Conservation (phyloP, 2,329 filamentous ascomycete genomes). For the Zarea fungicola region DNA sequence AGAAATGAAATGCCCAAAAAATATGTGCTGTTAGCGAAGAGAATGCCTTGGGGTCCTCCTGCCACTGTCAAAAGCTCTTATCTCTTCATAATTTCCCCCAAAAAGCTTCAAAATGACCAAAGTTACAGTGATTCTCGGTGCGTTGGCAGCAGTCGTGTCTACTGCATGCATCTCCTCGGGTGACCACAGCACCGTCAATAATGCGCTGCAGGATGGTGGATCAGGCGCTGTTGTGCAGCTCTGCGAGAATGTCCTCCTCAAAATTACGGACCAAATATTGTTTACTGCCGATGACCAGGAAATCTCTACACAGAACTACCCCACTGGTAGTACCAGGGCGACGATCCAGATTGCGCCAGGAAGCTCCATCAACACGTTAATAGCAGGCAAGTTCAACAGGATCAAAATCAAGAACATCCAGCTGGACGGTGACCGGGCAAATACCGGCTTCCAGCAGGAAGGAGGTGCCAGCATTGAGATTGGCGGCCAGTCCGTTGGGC, state of each 20-base stretch:
- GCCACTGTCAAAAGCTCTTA: too few relatives aligned
- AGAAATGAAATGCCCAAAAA: too few relatives aligned
- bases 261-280: conserved; percentile 15
- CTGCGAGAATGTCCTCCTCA: conserved; percentile 17
- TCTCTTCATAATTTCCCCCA: too few relatives aligned
- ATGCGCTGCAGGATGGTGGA: conserved; percentile 16
- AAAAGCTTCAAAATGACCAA: conserved; percentile 1
- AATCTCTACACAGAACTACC: conserved; percentile 23
- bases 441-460: conserved; percentile 18
- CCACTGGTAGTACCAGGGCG: conserved; percentile 19
- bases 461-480: conserved; percentile 24
- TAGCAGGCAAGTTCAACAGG: conserved; percentile 17
- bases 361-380: conserved; percentile 18
- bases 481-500: conserved; percentile 18
- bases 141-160: neutral
- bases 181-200: conserved; percentile 18
- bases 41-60: too few relatives aligned
- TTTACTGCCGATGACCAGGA: conserved; percentile 22
- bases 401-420: conserved; percentile 22
- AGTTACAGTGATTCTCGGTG: neutral
- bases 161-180: conserved; percentile 19
- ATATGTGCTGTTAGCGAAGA: too few relatives aligned
- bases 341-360: conserved; percentile 20
- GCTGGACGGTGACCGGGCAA: conserved; percentile 21
- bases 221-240: conserved; percentile 18